Base-by-base conservation (phyloP, 139 green algal genomes). In the Volvox reticuliferus region DNA sequence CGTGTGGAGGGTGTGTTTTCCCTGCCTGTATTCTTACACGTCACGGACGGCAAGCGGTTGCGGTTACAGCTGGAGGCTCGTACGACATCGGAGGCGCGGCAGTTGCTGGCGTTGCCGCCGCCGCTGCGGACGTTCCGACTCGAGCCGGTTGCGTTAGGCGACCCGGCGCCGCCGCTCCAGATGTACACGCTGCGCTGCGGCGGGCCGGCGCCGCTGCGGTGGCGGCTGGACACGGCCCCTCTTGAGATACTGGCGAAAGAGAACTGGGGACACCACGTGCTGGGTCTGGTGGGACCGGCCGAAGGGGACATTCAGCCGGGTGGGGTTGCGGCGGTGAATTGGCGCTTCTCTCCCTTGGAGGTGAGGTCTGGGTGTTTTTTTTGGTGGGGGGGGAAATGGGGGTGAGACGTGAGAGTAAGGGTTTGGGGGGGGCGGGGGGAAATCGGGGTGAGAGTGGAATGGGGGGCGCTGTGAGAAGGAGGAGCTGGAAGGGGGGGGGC, bases 1-100 rank as follows among this genome's bases (percentile, higher is more conserved):
- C 50, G 18, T 22, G 76, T 88, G 26, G 85, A 89, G 19, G 96
- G 96, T 69, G 26, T 26, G 5, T 95, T 96, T 88, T 28, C 92
- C 30, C 86, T 97, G 21, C 94, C 96, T 2, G 62, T 96, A 14
- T 93, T 98, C 87, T 86, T 98, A 36, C 85, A 88, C 36, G 37
- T 97, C 9, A 50, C 79, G 22, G 91, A 97, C 84, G 95, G 96
- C 92, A 96, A 96, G 91, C 92, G 93, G 62, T 80, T 97, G 76
- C 92, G 93, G 35, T 87, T 98, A 82, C 88, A 97, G 86, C 91
- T 97, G 19, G 79, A 81, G 55, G 86, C 93, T 13, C n/a, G 55
- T n/a, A 96, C 94, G 24, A 90, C 95, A 20, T 32, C 79, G 50
- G 62, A 81, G 9, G 69, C 87, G 5, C 35, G 55, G 30, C 91